A percentile compares a stretch with the other conserved stretches of the same genome.
phyloP scores from a whole-genome alignment of 345 rosid species.

The Litchi chinensis region DNA sequence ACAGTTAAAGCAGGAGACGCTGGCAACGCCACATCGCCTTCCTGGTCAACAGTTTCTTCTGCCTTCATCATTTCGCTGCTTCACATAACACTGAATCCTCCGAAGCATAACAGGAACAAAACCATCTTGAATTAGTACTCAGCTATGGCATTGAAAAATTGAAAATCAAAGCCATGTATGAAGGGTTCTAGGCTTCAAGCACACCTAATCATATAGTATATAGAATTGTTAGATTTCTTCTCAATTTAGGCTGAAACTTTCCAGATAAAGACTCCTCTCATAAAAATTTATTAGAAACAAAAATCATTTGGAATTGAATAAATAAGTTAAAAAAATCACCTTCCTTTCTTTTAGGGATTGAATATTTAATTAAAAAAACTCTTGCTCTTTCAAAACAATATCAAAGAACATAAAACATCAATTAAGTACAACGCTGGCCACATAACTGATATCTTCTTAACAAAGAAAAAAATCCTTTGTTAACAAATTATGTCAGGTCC shows the following conservation, averaged over 20 bases:
- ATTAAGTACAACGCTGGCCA: no score
- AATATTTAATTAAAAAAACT: no score
- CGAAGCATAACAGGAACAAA: constrained; percentile 2
- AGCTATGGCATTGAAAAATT: no score
- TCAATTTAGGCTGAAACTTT: background rate
- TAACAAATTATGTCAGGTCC: background rate
- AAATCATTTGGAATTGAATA: no score
- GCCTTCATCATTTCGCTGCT: constrained; percentile 38
- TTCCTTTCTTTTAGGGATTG: no score
- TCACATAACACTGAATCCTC: constrained; percentile 1
- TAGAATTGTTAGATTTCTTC: background rate
- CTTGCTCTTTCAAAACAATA: no score
- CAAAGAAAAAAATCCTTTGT: background rate
- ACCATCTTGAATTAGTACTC: background rate
- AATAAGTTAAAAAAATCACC: no score
- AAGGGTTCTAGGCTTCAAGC: background rate
- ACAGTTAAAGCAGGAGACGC: constrained; percentile 42
- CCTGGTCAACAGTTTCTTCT: constrained; percentile 34
- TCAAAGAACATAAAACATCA: no score
- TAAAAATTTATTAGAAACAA: no score
- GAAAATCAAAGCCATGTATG: background rate
- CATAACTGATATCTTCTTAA: no score
- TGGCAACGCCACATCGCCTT: constrained; percentile 32
- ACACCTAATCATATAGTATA: background rate
- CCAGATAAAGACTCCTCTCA: background rate